A percentile compares a stretch with the other conserved stretches of the same genome.
Evolutionary conservation across 352 stramenopile species (phyloP).

Genomic region (Globisporangium takayamanum): DNA sequence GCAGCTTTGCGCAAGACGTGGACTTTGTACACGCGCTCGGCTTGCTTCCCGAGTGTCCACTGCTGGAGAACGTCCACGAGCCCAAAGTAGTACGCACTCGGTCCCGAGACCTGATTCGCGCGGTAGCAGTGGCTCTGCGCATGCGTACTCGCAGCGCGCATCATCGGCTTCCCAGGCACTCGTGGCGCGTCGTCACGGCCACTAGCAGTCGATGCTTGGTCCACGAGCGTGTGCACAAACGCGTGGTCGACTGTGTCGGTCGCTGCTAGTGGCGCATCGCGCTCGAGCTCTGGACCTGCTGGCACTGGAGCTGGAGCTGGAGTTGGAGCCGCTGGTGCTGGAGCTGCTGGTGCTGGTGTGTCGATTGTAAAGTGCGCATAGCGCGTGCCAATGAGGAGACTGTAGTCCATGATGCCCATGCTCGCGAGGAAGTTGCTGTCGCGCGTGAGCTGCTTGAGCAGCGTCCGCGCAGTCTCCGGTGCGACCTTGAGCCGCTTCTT

Average conservation of each 20-base stretch:
- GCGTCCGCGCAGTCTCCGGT: slow-evolving; percentile 30
- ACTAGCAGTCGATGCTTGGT: background rate
- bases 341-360: slow-evolving; percentile 9
- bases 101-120: slow-evolving; percentile 74
- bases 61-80: slow-evolving; percentile 88
- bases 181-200: slow-evolving; percentile 13
- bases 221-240: slow-evolving; percentile 32
- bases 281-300: slow-evolving; percentile 7
- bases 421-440: slow-evolving; percentile 82
- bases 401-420: slow-evolving; percentile 90
- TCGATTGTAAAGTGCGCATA: slow-evolving; percentile 78
- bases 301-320: too few relatives aligned
- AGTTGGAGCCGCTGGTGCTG: background rate
- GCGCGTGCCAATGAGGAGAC: slow-evolving; percentile 81
- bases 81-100: slow-evolving; percentile 87
- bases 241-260: slow-evolving; percentile 17
- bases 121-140: slow-evolving; percentile 38
- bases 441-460: slow-evolving; percentile 76
- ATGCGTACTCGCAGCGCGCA: background rate
- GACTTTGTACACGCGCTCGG: slow-evolving; percentile 82
- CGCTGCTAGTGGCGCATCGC: background rate
- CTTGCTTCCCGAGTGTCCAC: slow-evolving; percentile 77
- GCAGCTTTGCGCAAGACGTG: slow-evolving; percentile 63
- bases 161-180: background rate
- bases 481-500: slow-evolving; percentile 80